phyloP scores from a whole-genome alignment of 306 rosid genomes.

The Rosa rugosa region DNA sequence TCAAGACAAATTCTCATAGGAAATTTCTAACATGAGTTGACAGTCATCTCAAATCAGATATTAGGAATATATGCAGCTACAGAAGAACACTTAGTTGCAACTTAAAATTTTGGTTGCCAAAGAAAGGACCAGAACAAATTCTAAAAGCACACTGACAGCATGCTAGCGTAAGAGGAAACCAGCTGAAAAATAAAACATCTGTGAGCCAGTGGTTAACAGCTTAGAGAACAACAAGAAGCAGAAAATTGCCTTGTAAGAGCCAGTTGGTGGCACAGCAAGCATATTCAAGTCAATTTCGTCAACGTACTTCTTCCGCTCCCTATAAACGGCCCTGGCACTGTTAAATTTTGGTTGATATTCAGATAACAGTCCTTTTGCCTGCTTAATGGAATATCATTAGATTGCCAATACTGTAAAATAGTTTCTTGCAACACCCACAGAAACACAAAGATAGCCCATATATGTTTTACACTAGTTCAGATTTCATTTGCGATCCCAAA shows the following conservation, averaged over 20 bases:
- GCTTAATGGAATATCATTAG: slow-evolving; percentile 42
- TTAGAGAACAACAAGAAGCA: slow-evolving; percentile 22
- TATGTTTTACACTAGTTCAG: slow-evolving; percentile 14
- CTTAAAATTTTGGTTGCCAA: background rate
- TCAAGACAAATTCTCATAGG: background rate
- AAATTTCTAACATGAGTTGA: background rate
- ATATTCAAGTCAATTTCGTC: slow-evolving; percentile 89
- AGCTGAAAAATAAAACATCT: slow-evolving; percentile 1
- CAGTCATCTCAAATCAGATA: background rate
- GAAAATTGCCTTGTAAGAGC: slow-evolving; percentile 73
- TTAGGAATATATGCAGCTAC: background rate
- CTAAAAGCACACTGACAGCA: slow-evolving; percentile 10
- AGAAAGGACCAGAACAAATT: background rate
- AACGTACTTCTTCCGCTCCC: slow-evolving; percentile 86
- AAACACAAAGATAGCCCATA: slow-evolving; percentile 13
- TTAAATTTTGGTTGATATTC: slow-evolving; percentile 90
- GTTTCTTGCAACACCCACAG: slow-evolving; percentile 3
- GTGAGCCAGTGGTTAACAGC: slow-evolving; percentile 7
- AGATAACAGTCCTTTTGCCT: slow-evolving; percentile 93
- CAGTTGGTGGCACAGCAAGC: slow-evolving; percentile 96
- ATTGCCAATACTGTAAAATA: background rate
- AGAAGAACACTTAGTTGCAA: slow-evolving; percentile 2
- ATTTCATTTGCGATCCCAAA: slow-evolving; percentile 21
- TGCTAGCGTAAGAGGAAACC: slow-evolving; percentile 24
- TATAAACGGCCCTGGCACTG: slow-evolving; percentile 92